Evolutionary conservation across 2,329 filamentous ascomycete species (phyloP).

Genomic region (Talaromyces sp.): DNA sequence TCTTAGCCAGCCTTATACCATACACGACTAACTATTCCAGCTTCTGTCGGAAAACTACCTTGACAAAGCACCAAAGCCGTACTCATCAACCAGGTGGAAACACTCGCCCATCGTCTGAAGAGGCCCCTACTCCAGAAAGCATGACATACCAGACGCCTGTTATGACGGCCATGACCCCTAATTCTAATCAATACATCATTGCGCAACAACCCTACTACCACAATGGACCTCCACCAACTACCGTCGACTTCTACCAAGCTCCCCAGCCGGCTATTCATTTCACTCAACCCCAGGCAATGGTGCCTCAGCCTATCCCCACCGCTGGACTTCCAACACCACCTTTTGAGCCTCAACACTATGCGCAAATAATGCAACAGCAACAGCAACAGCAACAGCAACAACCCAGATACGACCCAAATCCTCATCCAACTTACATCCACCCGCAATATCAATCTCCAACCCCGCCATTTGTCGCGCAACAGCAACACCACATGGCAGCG

Average conservation of each 20-base stretch:
- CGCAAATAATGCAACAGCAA: slow-evolving; percentile 33
- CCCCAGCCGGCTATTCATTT: slow-evolving; percentile 29
- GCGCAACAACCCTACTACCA: slow-evolving; percentile 36
- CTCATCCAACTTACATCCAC: slow-evolving; percentile 1
- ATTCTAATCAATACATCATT: slow-evolving; percentile 34
- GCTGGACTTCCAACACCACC: slow-evolving; percentile 22
- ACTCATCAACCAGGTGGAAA: slow-evolving; percentile 35
- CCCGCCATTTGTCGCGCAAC: slow-evolving; percentile 2
- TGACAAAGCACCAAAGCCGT: slow-evolving; percentile 41
- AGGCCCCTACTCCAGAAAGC: slow-evolving; percentile 32
- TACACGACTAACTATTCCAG: slow-evolving; percentile 21
- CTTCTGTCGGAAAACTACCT: slow-evolving; percentile 42
- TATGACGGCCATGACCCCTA: slow-evolving; percentile 29
- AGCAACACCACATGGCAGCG: slow-evolving; percentile 13
- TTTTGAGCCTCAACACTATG: slow-evolving; percentile 28
- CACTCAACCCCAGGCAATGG: slow-evolving; percentile 30
- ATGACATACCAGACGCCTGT: slow-evolving; percentile 34
- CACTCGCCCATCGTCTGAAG: slow-evolving; percentile 36
- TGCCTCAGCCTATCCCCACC: slow-evolving; percentile 31
- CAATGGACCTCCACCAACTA: slow-evolving; percentile 32
- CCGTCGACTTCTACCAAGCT: slow-evolving; percentile 36
- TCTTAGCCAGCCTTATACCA: neutral
- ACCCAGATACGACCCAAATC: neutral
- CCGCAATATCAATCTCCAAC: slow-evolving; percentile 7
- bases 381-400: slow-evolving; percentile 32